Evolutionary conservation across 2,329 filamentous ascomycete genomes (phyloP).

Genomic region (Botrytis byssoidea): DNA sequence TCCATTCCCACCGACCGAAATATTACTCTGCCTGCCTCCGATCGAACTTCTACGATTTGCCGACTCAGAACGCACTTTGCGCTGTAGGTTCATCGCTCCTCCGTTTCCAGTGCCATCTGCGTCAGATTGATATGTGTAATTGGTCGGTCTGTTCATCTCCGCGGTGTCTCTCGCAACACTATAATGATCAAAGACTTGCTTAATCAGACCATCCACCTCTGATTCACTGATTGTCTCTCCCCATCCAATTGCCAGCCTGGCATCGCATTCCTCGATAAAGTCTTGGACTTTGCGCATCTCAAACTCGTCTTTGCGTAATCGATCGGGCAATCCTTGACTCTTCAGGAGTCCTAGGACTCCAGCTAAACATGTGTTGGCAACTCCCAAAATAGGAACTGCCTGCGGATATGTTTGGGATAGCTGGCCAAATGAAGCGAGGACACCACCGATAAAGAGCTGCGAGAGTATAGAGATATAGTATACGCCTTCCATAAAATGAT

Average conservation of each 20-base stretch:
- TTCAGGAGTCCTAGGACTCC: slow-evolving; percentile 58
- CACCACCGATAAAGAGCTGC: slow-evolving; percentile 50
- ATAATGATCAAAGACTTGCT: slow-evolving; percentile 34
- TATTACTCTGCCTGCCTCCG: slow-evolving; percentile 16
- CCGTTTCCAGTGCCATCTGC: slow-evolving; percentile 26
- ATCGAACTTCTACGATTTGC: neutral
- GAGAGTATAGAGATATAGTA: slow-evolving; percentile 46
- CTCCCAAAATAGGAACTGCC: slow-evolving; percentile 57
- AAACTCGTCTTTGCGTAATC: slow-evolving; percentile 47
- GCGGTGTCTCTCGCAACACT: slow-evolving; percentile 34
- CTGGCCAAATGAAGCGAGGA: slow-evolving; percentile 48
- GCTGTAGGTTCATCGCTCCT: neutral
- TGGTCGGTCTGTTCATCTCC: slow-evolving; percentile 33
- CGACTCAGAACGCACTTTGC: neutral
- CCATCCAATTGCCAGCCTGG: slow-evolving; percentile 41
- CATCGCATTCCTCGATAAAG: slow-evolving; percentile 55
- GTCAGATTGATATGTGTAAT: slow-evolving; percentile 46
- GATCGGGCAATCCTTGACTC: slow-evolving; percentile 50
- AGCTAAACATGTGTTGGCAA: slow-evolving; percentile 61
- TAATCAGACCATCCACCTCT: slow-evolving; percentile 31
- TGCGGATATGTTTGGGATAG: slow-evolving; percentile 49
- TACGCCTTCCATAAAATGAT: slow-evolving; percentile 40
- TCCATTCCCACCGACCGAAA: slow-evolving; percentile 15
- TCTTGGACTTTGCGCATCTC: slow-evolving; percentile 50
- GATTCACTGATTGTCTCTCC: slow-evolving; percentile 24